Evolutionary conservation across 495 filamentous ascomycete genomes (phyloP).

Genomic region (Penicillium daleae): DNA sequence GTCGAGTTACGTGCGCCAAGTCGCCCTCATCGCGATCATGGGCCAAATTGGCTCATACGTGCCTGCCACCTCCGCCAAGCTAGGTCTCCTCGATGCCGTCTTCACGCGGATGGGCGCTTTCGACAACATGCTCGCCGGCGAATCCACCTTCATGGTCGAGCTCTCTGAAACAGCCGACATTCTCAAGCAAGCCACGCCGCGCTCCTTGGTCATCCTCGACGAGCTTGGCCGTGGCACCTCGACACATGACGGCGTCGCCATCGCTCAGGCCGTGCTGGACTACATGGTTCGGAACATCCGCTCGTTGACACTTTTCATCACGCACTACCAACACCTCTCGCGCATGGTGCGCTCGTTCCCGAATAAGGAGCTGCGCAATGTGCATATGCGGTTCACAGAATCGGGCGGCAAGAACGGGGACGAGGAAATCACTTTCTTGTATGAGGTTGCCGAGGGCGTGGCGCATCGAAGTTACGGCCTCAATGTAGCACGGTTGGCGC

Average conservation of each 20-base stretch:
- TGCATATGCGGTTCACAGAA: constrained; percentile 83
- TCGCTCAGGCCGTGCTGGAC: constrained; percentile 88
- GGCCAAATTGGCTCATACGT: constrained; percentile 95
- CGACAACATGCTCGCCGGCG: constrained; percentile 94
- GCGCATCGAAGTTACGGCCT: constrained; percentile 93
- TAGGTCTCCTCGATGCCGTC: constrained; percentile 88
- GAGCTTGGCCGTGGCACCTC: constrained; percentile 91
- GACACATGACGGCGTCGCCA: constrained; percentile 95
- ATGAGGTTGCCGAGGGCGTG: constrained; percentile 82
- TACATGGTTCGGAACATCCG: constrained; percentile 74
- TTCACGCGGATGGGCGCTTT: constrained; percentile 96
- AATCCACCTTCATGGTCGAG: constrained; percentile 98
- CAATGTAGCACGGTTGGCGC: constrained; percentile 88
- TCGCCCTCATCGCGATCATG: constrained; percentile 91
- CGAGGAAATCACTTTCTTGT: constrained; percentile 76
- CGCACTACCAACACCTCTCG: constrained; percentile 90
- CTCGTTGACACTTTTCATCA: constrained; percentile 90
- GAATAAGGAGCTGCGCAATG: constrained; percentile 65
- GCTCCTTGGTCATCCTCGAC: constrained; percentile 88
- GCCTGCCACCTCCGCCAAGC: constrained; percentile 70
- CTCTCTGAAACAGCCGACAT: constrained; percentile 90
- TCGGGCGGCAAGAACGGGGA: constrained; percentile 36
- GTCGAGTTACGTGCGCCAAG: constrained; percentile 88
- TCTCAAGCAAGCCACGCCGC: constrained; percentile 79
- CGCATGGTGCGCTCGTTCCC: constrained; percentile 68